Evolutionary conservation across 257 asterid species (phyloP), one percentile per base, ranked within the genome.

Genomic region (Solanum etuberosum): DNA sequence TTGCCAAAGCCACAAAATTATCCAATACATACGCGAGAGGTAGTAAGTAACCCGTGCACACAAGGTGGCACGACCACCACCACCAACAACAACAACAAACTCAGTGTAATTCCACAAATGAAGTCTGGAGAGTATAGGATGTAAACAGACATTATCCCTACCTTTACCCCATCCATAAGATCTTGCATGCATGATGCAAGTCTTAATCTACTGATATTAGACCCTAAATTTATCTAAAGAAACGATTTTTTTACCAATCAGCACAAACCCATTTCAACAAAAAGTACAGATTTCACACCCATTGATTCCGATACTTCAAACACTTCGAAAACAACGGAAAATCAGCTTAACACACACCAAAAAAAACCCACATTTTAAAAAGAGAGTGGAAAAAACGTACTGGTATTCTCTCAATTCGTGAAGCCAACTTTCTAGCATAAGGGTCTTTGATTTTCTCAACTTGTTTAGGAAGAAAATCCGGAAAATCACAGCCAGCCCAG

Each of bases 391-490:
- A 48, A 54, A 29, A 40, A 9, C 85, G 86, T 90, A 96, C 98
- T 59, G 98, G 98, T 12, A 92, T 57, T 61, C 94, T 90, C 86
- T 90, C 90, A 84, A 92, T 95, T 90, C 98, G 94, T 5, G 97
- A 90, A 87, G 98, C 98, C 80, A 95, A 90, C 73, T 90, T 94
- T 88, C 95, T 89, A 48, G 98, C 98, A 83, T 76, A 91, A 9
- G 93, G 91, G 91, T 94, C 99, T 87, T 91, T 94, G 76, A 97
- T 88, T 32, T 73, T 87, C 12, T 89, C 93, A 3, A 92, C 90
- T 92, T 90, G 81, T 91, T 88, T 88, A 16, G 94, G 91, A 42
- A 92, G 87, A 91, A 86, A 90, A 48, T 70, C 29, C 3, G 93
- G 92, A 88, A 95, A 94, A 51, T 91, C 92, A 86, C 15, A 0